These are phyloP conservation scores for Lasiodiplodia citricola DNA, from an alignment of 2,329 filamentous ascomycete species.

Conservation along the genomic window DNA sequence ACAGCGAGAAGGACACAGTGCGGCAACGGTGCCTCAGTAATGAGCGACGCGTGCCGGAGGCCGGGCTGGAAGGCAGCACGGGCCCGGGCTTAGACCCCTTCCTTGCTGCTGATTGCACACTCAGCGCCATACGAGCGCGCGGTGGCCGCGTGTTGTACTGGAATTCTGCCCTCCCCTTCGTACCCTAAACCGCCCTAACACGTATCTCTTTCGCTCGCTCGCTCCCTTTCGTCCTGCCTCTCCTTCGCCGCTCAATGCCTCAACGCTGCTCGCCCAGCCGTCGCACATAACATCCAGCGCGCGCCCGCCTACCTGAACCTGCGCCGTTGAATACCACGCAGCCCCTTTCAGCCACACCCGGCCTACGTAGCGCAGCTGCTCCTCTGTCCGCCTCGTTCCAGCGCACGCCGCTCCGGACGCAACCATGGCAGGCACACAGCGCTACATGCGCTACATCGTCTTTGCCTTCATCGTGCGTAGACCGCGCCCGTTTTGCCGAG, in stretches of 20 bases:
- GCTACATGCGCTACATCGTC: conserved; percentile 74
- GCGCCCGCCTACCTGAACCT: neutral
- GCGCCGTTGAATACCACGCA: neutral
- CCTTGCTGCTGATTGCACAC: conserved; percentile 20
- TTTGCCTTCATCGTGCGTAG: conserved; percentile 80
- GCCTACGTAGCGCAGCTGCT: neutral
- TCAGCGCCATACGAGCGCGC: neutral
- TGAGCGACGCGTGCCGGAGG: neutral
- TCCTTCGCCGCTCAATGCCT: conserved; percentile 11
- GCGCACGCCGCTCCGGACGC: neutral
- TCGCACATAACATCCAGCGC: conserved; percentile 3
- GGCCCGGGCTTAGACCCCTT: conserved; percentile 10
- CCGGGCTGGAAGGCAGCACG: conserved; percentile 12
- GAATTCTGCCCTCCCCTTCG: conserved; percentile 17
- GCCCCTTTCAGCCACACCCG: conserved; percentile 15
- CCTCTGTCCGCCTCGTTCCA: neutral
- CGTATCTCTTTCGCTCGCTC: conserved; percentile 17
- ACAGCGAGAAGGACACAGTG: neutral
- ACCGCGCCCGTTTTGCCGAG: neutral
- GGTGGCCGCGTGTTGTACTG: conserved; percentile 16
- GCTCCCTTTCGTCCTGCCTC: neutral
- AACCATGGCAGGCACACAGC: conserved; percentile 72
- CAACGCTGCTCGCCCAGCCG: conserved; percentile 3
- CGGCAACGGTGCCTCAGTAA: neutral
- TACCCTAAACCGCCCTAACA: conserved; percentile 8